Base-by-base conservation (phyloP, 768 basidiomycete species). In the Paxillus ammoniavirescens region DNA sequence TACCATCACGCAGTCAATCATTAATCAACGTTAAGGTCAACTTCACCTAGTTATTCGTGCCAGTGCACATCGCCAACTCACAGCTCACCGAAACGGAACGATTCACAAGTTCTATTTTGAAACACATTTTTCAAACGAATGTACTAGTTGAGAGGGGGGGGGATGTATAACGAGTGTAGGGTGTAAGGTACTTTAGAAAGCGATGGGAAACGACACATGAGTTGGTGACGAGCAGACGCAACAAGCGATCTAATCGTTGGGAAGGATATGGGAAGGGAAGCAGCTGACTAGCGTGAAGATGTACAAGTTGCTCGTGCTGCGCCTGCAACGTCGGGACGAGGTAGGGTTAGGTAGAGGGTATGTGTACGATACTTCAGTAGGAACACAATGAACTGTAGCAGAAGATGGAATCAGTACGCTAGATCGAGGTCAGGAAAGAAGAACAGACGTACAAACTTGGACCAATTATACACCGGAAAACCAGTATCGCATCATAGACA, bases 401-500 rank as follows among this genome's bases (percentile, higher is more conserved):
- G 3, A 52, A 5, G 7, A 18, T 5, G 15, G 8, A 4, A 23
- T 71, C 53, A 71, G 50, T 15, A 42, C 21, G 5, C 30, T 28
- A 13, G 8, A 31, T 12, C n/a, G 12, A 28, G 26, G 1, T 31
- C 8, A 5, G 14, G 3, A 36, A 4, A n/a, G 14, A 41, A 12
- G 10, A 55, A 13, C 23, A 21, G 14, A 60, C 67, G 15, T 47
- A 68, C 67, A 58, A 26, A 58, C 65, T 44, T 53, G 65, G 63
- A 55, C 67, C 66, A 60, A 50, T 49, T 62, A 57, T 51, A 69
- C 59, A 61, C 47, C 63, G 58, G 67, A 69, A 59, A 65, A 69
- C 54, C 67, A 65, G 43, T 31, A 67, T 63, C 68, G 65, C 69
- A 69, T 48, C 68, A 70, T 70, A 58, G 60, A 71, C 69, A 58